Evolutionary conservation across 768 basidiomycete genomes (phyloP).

Genomic region (Mycena capillaripes): DNA sequence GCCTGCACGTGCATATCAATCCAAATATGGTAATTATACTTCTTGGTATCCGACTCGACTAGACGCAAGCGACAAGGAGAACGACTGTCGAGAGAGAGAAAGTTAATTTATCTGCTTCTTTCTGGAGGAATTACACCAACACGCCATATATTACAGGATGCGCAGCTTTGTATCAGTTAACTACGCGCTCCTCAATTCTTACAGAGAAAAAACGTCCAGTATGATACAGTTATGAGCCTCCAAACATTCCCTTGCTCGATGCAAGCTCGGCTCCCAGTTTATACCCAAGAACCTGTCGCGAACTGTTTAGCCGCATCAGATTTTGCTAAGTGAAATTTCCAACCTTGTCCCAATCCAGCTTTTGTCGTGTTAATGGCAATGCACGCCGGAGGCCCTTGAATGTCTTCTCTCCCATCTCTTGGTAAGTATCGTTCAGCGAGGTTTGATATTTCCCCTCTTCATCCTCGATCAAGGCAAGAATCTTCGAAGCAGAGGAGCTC

Average conservation of each 20-base stretch:
- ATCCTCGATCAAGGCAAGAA: slow-evolving; percentile 84
- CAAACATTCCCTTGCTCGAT: slow-evolving; percentile 44
- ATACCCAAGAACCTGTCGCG: slow-evolving; percentile 43
- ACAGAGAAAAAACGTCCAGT: slow-evolving; percentile 9
- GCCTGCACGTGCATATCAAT: neutral
- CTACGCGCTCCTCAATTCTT: slow-evolving; percentile 10
- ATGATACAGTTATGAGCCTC: slow-evolving; percentile 37
- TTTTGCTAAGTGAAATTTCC: slow-evolving; percentile 31
- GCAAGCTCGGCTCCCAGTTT: slow-evolving; percentile 68
- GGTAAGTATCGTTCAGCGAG: slow-evolving; percentile 85
- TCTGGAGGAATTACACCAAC: neutral
- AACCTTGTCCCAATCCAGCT: slow-evolving; percentile 97
- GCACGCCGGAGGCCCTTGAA: slow-evolving; percentile 94
- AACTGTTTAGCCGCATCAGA: neutral
- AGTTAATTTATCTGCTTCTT: too few species aligned
- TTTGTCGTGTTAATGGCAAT: slow-evolving; percentile 92
- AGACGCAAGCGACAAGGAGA: too few species aligned
- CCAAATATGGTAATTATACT: neutral
- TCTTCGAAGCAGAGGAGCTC: slow-evolving; percentile 70
- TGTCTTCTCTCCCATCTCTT: slow-evolving; percentile 92
- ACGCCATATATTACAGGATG: neutral
- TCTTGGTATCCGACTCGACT: too few species aligned
- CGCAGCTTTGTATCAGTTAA: slow-evolving; percentile 8
- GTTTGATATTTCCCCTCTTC: slow-evolving; percentile 87
- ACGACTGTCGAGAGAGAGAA: too few species aligned